phyloP scores from a whole-genome alignment of 148 eudicot genomes.

The Amaranthus palmeri region DNA sequence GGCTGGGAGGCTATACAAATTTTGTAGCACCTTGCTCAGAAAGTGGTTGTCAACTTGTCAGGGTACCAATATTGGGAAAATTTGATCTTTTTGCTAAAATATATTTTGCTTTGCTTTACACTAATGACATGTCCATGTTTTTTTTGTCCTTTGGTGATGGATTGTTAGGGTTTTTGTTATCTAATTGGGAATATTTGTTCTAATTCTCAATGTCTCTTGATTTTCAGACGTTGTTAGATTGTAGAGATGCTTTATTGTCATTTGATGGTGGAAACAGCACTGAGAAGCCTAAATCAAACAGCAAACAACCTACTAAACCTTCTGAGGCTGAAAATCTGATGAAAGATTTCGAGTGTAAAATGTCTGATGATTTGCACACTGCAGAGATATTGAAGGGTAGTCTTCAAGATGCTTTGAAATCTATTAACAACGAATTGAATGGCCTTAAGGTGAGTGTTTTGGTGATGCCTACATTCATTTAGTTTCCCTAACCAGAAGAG shows the following conservation, averaged over 20 bases:
- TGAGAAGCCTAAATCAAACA: conserved; percentile 31
- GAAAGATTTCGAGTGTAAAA: conserved; percentile 45
- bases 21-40: neutral
- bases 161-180: neutral
- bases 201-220: neutral
- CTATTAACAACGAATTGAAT: conserved; percentile 45
- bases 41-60: neutral
- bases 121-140: neutral
- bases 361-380: conserved; percentile 80
- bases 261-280: conserved; percentile 31
- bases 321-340: conserved; percentile 41
- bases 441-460: conserved; percentile 50
- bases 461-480: neutral
- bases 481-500: neutral
- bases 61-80: neutral
- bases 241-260: conserved; percentile 42
- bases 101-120: neutral
- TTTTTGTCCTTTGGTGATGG: neutral
- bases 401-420: conserved; percentile 56
- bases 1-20: neutral
- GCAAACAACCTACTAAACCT: conserved; percentile 30
- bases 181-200: neutral
- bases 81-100: neutral
- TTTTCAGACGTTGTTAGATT: conserved; percentile 65
- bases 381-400: conserved; percentile 51